Conservation (phyloP, 345 rosid species). For the Bruguiera sexangula region DNA sequence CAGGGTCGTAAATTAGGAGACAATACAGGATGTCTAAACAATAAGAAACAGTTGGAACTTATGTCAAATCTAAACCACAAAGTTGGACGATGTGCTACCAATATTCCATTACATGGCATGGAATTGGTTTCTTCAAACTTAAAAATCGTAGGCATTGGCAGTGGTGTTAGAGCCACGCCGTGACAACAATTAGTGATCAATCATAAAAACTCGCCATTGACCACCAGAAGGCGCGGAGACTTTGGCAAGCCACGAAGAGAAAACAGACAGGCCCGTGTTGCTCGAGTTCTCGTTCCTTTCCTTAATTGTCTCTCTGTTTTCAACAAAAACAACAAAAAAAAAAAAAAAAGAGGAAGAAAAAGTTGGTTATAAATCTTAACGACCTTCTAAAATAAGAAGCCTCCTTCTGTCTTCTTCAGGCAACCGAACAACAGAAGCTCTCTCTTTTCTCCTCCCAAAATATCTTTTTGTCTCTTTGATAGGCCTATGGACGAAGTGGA, state of each 20-base stretch:
- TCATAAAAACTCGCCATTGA: neutral
- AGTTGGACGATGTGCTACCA: too few relatives aligned
- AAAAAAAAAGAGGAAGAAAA: neutral
- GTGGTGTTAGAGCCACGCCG: too few relatives aligned
- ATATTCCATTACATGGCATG: too few relatives aligned
- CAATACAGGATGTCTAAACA: too few relatives aligned
- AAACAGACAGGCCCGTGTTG: constrained; percentile 23
- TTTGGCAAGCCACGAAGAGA: constrained; percentile 30
- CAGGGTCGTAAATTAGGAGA: too few relatives aligned
- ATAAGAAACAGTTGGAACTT: too few relatives aligned
- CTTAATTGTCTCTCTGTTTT: too few relatives aligned
- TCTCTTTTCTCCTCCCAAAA: neutral
- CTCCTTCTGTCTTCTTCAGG: neutral
- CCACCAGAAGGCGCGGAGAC: constrained; percentile 10
- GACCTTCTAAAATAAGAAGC: neutral
- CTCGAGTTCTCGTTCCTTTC: constrained; percentile 6
- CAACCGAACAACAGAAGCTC: neutral
- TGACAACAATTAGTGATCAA: too few relatives aligned
- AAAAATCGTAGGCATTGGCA: too few relatives aligned
- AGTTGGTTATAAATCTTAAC: constrained; percentile 3
- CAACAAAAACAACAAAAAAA: too few relatives aligned
- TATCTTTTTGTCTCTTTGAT: constrained; percentile 1
- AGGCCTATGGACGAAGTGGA: neutral
- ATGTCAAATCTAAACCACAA: too few relatives aligned
- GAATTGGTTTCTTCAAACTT: too few relatives aligned